Base-by-base conservation (phyloP, 768 basidiomycete species). In the Sutorius australiensis region DNA sequence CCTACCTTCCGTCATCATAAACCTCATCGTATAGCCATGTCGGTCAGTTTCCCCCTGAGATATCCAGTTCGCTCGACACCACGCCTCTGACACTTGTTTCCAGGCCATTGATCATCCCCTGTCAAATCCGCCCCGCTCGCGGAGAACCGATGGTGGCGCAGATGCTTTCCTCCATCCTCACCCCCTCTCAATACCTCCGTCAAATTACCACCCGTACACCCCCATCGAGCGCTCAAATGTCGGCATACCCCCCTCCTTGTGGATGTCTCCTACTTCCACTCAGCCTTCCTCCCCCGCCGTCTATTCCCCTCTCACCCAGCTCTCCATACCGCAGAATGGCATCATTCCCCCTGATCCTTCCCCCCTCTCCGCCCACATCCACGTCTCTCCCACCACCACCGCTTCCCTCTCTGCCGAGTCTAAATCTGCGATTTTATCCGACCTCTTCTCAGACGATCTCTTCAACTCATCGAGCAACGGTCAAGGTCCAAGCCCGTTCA, bases 221-320 rank as follows among this genome's bases (percentile, higher is more conserved):
- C 54, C 75, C 59, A 67, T 72, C 64, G 81, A 84, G 61, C 81
- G 78, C 61, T 76, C 78, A 43, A 72, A 74, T 55, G 61, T 75
- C 32, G 79, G 80, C 50, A 72, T 90, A 40, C 86, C 84, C 43
- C 87, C 89, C 3, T 88, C 89, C 37, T 71, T 91, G 37, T 92
- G 89, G 89, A 91, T 92, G 89, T 89, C 89, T 12, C 80, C 88
- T 43, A 72, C 81, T 6, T 78, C 79, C 37, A 67, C 80, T 9
- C 68, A 78, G 13, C 72, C 78, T 5, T 65, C 77, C 19, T 73
- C 78, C 28, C 72, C 78, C 7, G 65, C 74, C 55, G 58, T 67
- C 46, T 73, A 73, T 61, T 67, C 72, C 52, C 67, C 75, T 33
- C 71, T 74, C 55, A 49, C 69, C 42, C 69, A 72, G 59, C 69